phyloP scores from a whole-genome alignment of 2,329 filamentous ascomycete species.

The Pseudopithomyces maydicus region DNA sequence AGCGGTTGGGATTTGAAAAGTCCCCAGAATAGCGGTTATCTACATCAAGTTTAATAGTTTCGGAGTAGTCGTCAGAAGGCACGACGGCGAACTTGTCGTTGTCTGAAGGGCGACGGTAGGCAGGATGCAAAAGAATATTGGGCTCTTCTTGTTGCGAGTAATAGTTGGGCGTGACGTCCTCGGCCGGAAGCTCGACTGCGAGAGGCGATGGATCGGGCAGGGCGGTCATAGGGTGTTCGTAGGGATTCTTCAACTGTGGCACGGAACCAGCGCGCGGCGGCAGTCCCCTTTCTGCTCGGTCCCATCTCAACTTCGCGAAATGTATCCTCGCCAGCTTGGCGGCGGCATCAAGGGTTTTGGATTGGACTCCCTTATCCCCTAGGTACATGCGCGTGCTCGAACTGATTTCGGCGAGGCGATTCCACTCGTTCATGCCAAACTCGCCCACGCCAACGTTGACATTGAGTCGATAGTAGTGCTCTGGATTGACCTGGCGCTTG shows the following conservation, averaged over 20 bases:
- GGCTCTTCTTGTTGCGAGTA: constrained; percentile 27
- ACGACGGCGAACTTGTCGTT: constrained; percentile 61
- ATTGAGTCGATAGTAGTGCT: constrained; percentile 96
- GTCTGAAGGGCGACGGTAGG: constrained; percentile 30
- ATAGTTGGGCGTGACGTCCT: constrained; percentile 51
- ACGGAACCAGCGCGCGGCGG: constrained; percentile 32
- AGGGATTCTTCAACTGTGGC: constrained; percentile 30
- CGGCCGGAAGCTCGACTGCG: constrained; percentile 65
- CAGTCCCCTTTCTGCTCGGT: constrained; percentile 49
- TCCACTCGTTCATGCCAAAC: constrained; percentile 99
- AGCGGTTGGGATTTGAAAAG: constrained; percentile 61
- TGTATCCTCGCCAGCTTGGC: constrained; percentile 84
- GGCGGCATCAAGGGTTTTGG: constrained; percentile 76
- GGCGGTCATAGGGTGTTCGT: constrained; percentile 39
- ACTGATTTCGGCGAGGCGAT: constrained; percentile 90
- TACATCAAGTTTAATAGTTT: constrained; percentile 49
- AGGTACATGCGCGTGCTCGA: constrained; percentile 89
- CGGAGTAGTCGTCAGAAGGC: constrained; percentile 62
- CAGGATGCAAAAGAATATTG: constrained; percentile 45
- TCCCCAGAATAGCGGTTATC: constrained; percentile 59
- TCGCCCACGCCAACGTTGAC: constrained; percentile 95
- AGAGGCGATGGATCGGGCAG: constrained; percentile 50
- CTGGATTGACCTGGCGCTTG: constrained; percentile 78
- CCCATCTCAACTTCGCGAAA: constrained; percentile 72
- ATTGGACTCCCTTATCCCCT: constrained; percentile 72